Base-by-base conservation (phyloP, 352 stramenopile genomes). In the Globisporangium uncinulatum region DNA sequence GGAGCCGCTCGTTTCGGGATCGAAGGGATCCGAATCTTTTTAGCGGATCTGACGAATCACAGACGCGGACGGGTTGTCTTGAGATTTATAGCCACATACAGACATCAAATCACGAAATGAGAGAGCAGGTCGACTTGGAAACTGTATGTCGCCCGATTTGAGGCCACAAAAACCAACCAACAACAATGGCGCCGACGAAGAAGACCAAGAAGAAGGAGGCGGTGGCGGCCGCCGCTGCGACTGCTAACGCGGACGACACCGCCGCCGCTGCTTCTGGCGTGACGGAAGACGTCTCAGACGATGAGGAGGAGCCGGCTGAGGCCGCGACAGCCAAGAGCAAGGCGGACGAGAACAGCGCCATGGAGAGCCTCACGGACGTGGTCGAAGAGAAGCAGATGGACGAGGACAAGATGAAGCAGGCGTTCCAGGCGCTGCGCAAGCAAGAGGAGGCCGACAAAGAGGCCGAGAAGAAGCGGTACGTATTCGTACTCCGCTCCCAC, bases 321-420 rank as follows among this genome's bases (percentile, higher is more conserved):
- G 60, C 74, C 52, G 66, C 83, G 64, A 70, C 70, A 47, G 66
- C 69, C 15, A 92, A 92, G 73, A 92, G 76, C 70, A 82, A 93
- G 63, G 79, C 85, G 43, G 85, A 94, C 49, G 82, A 90, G 64
- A 89, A 71, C 63, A 87, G 51, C 47, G 85, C 85, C 29, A 83
- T 94, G 66, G 72, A 93, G 54, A 94, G 91, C 62, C 77, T 94
- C 57, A 92, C 80, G 44, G 85, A 94, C 61, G 70, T 84, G 32
- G 83, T 91, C 43, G 83, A 92, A 68, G 84, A 94, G 67, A 92
- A 90, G 63, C 74, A 89, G 53, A 87, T 94, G 77, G 85, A 94
- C 74, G 82, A 86, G 49, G 87, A 92, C 76, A 92, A 90, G 71
- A 91, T 94, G 82, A 92, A 90, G 63, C 55, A 84, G 56, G 81